Conservation (phyloP, 768 basidiomycete genomes). For the Zangia roseola region DNA sequence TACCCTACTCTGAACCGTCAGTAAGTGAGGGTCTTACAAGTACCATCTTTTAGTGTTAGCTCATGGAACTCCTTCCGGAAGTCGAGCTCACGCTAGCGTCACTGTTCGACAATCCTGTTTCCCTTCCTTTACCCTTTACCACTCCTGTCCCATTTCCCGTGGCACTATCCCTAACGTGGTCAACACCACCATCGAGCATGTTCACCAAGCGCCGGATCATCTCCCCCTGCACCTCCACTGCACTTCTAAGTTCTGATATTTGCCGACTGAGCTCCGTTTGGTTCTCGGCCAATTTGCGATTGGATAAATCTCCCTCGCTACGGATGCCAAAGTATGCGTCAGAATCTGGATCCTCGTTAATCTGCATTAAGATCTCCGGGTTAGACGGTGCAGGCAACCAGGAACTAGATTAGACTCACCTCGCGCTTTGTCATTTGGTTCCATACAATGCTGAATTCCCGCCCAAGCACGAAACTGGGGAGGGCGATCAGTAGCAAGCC, state of each 20-base stretch:
- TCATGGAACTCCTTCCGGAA: conserved; percentile 11
- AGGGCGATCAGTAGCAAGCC: conserved; percentile 87
- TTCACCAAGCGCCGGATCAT: conserved; percentile 38
- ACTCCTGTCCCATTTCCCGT: background rate
- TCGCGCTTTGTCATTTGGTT: conserved; percentile 66
- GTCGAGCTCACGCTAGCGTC: background rate
- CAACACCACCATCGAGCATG: conserved; percentile 11
- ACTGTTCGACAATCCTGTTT: background rate
- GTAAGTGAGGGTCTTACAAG: no score
- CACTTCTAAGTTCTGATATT: conserved; percentile 53
- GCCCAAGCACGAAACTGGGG: conserved; percentile 87
- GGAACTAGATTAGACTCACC: conserved; percentile 28
- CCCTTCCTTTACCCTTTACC: conserved; percentile 17
- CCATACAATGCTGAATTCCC: conserved; percentile 91
- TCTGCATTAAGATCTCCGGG: background rate
- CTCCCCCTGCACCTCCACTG: conserved; percentile 59
- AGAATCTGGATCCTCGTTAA: background rate
- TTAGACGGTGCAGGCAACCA: background rate
- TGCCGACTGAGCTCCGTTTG: conserved; percentile 65
- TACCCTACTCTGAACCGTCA: no score
- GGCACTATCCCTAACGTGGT: background rate
- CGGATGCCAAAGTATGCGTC: conserved; percentile 6
- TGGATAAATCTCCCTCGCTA: conserved; percentile 45
- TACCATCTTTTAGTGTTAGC: conserved; percentile 4
- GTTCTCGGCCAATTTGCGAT: conserved; percentile 62